Evolutionary conservation across 257 asterid species (phyloP).

Genomic region (Lantana camara): DNA sequence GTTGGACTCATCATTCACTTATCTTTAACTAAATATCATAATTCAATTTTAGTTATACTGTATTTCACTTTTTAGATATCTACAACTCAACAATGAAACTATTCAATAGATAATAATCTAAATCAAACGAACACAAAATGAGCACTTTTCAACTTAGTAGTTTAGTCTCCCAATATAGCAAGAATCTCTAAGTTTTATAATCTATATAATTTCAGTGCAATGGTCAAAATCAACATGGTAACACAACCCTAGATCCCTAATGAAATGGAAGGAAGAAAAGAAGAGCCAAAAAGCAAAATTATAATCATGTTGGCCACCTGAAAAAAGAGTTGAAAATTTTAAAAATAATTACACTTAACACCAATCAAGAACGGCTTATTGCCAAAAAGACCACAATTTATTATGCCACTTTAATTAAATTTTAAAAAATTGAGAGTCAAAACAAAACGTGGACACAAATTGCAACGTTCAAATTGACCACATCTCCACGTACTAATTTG

Average conservation of each 20-base stretch:
- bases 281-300: not conserved
- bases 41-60: too few relatives aligned
- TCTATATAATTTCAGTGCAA: not conserved
- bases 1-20: too few relatives aligned
- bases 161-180: not conserved
- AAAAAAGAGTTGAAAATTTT: not conserved
- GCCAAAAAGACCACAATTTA: not conserved
- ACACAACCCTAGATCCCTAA: not conserved
- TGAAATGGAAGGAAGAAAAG: not conserved
- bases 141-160: too few relatives aligned
- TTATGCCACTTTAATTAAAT: constrained; percentile 17
- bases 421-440: constrained; percentile 24
- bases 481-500: constrained; percentile 19
- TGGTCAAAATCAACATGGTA: too few relatives aligned
- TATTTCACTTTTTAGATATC: too few relatives aligned
- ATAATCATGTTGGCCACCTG: not conserved
- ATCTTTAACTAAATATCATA: too few relatives aligned
- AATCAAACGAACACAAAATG: too few relatives aligned
- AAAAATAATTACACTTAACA: not conserved
- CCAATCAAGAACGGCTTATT: not conserved
- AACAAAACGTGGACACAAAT: constrained; percentile 31
- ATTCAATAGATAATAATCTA: too few relatives aligned
- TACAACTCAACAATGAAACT: too few relatives aligned
- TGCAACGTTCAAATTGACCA: constrained; percentile 25
- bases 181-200: not conserved